phyloP scores from a whole-genome alignment of 352 stramenopile species.

The Lagenidium sp. region DNA sequence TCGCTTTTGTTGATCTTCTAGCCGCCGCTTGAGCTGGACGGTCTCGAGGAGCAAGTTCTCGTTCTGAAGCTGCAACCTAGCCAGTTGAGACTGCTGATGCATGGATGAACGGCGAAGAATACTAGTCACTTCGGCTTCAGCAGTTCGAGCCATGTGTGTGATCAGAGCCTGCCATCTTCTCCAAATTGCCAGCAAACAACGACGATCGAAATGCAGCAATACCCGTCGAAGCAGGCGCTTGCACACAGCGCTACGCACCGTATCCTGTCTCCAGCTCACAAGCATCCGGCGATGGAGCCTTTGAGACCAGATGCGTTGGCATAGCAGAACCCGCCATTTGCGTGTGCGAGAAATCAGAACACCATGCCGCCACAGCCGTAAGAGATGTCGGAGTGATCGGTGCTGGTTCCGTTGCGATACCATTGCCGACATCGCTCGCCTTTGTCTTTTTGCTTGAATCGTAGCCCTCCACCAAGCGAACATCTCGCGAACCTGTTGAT shows the following conservation, averaged over 20 bases:
- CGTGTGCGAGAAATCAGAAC: too few species aligned
- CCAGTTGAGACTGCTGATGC: slow-evolving; percentile 6
- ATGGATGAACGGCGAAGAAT: slow-evolving; percentile 1
- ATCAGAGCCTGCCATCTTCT: neutral
- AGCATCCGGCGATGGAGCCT: too few species aligned
- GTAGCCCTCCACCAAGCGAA: slow-evolving; percentile 16
- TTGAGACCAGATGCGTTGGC: too few species aligned
- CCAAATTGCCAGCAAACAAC: neutral
- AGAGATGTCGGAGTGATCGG: too few species aligned
- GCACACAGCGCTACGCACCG: too few species aligned
- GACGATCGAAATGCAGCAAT: too few species aligned
- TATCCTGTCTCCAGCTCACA: too few species aligned
- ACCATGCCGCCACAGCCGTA: too few species aligned
- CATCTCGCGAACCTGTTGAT: slow-evolving; percentile 3
- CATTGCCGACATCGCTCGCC: slow-evolving; percentile 1
- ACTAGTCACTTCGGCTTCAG: neutral
- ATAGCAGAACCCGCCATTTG: too few species aligned
- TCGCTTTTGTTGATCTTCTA: slow-evolving; percentile 3
- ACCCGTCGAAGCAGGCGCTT: too few species aligned
- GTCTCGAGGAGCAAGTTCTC: slow-evolving; percentile 17
- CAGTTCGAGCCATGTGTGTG: neutral
- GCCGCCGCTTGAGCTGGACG: slow-evolving; percentile 5
- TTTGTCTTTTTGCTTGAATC: slow-evolving; percentile 6
- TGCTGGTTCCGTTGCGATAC: too few species aligned
- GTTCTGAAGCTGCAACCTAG: slow-evolving; percentile 10